A percentile compares a stretch with the other conserved stretches of the same genome.
These are phyloP conservation scores for Suhomyces canberraensis DNA, from an alignment of 805 yeast genomes.

Conservation along the genomic window DNA sequence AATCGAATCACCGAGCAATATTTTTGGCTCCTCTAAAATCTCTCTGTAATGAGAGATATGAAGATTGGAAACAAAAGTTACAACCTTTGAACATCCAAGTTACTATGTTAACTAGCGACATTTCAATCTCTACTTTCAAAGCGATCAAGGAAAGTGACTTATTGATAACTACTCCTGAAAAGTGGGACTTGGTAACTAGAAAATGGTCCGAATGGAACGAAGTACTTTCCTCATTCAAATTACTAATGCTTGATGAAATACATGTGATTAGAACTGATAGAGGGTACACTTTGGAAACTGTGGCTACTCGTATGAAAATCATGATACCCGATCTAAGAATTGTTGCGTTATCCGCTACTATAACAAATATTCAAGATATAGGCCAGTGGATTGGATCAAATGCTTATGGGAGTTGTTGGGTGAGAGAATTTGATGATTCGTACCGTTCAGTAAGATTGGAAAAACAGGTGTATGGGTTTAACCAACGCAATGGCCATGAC, in stretches of 20 bases:
- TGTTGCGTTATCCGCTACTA: constrained; percentile 43
- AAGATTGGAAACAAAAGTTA: constrained; percentile 46
- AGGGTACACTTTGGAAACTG: constrained; percentile 27
- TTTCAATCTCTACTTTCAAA: not conserved
- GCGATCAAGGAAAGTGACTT: not conserved
- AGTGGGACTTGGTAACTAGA: not conserved
- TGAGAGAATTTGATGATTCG: not conserved
- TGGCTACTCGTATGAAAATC: constrained; percentile 14
- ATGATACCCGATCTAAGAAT: constrained; percentile 10
- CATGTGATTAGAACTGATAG: constrained; percentile 26
- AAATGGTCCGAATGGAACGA: constrained; percentile 20
- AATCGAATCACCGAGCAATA: constrained; percentile 28
- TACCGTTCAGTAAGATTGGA: not conserved
- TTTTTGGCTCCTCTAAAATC: constrained; percentile 64
- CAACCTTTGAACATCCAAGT: constrained; percentile 37
- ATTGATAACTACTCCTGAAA: not conserved
- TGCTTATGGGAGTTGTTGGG: constrained; percentile 20
- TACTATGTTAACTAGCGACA: constrained; percentile 55
- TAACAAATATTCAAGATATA: constrained; percentile 49
- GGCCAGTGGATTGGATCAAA: constrained; percentile 38
- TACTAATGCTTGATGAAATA: constrained; percentile 26
- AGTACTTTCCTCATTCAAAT: constrained; percentile 32
- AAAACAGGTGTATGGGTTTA: not conserved
- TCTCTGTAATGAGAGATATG: constrained; percentile 47
- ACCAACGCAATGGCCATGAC: not conserved